Evolutionary conservation across 2,329 filamentous ascomycete species (phyloP).

Genomic region (Epicoccum sorghinum): DNA sequence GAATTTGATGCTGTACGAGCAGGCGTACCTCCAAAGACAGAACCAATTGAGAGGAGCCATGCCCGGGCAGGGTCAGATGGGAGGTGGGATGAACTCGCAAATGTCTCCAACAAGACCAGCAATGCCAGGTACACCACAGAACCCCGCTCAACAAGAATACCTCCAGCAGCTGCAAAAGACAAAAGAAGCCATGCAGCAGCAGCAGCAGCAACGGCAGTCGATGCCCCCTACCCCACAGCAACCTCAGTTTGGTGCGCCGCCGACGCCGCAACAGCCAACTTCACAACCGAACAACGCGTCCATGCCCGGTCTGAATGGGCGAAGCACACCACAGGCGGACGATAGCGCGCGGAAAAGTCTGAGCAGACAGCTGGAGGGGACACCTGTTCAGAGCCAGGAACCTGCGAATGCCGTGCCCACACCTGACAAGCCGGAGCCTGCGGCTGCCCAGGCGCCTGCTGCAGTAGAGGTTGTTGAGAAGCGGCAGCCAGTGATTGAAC

Average conservation of each 20-base stretch:
- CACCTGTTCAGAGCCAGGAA: conserved; percentile 39
- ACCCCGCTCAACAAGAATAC: conserved; percentile 57
- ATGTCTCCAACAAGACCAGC: conserved; percentile 46
- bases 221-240: conserved; percentile 49
- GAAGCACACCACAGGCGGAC: conserved; percentile 54
- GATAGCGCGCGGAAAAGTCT: conserved; percentile 43
- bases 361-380: conserved; percentile 46
- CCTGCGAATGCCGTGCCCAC: conserved; percentile 35
- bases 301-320: conserved; percentile 54
- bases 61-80: conserved; percentile 34
- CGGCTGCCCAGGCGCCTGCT: conserved; percentile 25
- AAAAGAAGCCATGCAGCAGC: conserved; percentile 46
- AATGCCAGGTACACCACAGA: conserved; percentile 40
- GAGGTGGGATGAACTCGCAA: conserved; percentile 26
- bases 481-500: conserved; percentile 34
- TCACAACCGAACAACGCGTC: conserved; percentile 55
- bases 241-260: conserved; percentile 38
- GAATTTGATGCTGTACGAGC: conserved; percentile 79
- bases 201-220: conserved; percentile 36
- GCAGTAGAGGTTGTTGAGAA: conserved; percentile 26
- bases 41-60: conserved; percentile 50
- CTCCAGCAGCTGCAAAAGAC: conserved; percentile 52
- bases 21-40: conserved; percentile 65
- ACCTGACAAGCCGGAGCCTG: conserved; percentile 36
- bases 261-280: conserved; percentile 46